Base-by-base conservation (phyloP, 805 yeast species). In the Torulaspora maleeae region DNA sequence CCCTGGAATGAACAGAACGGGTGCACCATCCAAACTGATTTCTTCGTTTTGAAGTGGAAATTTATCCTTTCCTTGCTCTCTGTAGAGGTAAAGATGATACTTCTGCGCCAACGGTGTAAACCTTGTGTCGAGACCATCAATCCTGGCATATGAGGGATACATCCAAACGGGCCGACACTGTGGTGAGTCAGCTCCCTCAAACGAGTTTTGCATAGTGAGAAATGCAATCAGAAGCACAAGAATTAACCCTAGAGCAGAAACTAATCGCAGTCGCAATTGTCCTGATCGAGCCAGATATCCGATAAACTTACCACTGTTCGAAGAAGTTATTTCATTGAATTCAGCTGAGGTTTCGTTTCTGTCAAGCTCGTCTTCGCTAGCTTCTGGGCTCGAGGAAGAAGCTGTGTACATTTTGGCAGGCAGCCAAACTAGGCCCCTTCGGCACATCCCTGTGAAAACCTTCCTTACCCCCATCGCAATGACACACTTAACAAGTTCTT, bases 1-100 rank as follows among this genome's bases (percentile, higher is more conserved):
- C 0, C 99, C 99, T 0, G 99, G 99, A 33, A 95, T 84, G 64
- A 93, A 93, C 12, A 93, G 68, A 1, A 88, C 89, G 0, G 99
- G 99, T 1, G 86, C 76, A 0, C 98, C 98, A 44, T 71, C 74
- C 15, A 76, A 52, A 25, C 74, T 67, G 17, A 64, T 61, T 43
- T 47, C 66, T 52, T 58, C 66, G 44, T 50, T 56, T 48, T 49
- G 64, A 48, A 58, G 59, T 0, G 95, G 91, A 4, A 74, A 60
- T 3, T 60, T 59, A 58, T 84, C 91, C 52, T 69, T 71, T 0
- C 80, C 83, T 50, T 86, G 95, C 58, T 95, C 99, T 43, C 97
- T 69, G 65, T 91, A 93, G 2, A 89, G 72, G 55, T 83, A 86
- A 2, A 91, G 68, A n/a, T 88, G 80, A 65, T 91, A 93, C 57